phyloP scores from a whole-genome alignment of 371 early-diverging fungal species.

The Apophysomyces sp. region DNA sequence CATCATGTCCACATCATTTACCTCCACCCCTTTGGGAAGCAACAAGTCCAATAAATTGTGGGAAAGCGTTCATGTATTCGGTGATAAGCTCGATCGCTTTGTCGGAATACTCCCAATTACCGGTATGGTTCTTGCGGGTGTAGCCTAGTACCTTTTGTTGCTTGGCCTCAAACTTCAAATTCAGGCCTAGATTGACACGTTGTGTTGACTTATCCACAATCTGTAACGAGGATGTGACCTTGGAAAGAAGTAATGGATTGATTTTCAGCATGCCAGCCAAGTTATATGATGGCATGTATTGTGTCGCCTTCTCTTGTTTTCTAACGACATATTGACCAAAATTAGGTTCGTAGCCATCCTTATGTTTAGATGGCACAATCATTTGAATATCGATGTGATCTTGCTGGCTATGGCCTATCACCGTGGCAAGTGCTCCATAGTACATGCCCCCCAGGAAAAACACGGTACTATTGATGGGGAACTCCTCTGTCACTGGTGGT shows the following conservation, averaged over 20 bases:
- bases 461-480: conserved; percentile 63
- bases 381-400: conserved; percentile 51
- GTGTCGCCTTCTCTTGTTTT: conserved; percentile 30
- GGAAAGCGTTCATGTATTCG: conserved; percentile 71
- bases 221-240: conserved; percentile 79
- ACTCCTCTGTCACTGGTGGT: conserved; percentile 57
- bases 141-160: conserved; percentile 86
- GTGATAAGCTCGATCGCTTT: conserved; percentile 73
- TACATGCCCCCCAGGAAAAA: conserved; percentile 67
- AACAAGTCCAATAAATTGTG: conserved; percentile 69
- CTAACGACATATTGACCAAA: conserved; percentile 56
- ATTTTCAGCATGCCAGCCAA: conserved; percentile 68
- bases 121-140: conserved; percentile 65
- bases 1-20: background rate
- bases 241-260: conserved; percentile 67
- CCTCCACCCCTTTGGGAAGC: conserved; percentile 41
- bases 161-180: conserved; percentile 87
- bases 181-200: conserved; percentile 79
- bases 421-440: conserved; percentile 77
- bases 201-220: conserved; percentile 59
- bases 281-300: conserved; percentile 66
- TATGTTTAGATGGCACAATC: conserved; percentile 31
- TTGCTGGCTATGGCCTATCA: conserved; percentile 58
- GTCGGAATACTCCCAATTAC: conserved; percentile 84
- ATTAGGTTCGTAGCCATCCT: conserved; percentile 45